A percentile compares a stretch with the other conserved stretches of the same genome.
Conservation (phyloP, 495 filamentous ascomycete species). For the Letharia lupina region DNA sequence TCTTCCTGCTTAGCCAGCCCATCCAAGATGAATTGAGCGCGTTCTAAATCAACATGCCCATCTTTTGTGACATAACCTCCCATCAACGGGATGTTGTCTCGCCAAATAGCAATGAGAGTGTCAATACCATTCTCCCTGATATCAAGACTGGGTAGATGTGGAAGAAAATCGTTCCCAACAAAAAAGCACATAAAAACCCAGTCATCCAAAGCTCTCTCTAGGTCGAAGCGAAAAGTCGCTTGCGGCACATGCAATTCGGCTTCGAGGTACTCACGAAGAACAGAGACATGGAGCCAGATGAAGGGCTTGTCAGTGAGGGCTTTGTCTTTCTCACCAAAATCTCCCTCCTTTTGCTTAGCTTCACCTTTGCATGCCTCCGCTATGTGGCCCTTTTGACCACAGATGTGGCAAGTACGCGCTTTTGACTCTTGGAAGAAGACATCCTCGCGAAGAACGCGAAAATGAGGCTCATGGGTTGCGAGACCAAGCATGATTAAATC, state of each 20-base stretch:
- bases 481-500: slow-evolving; percentile 99
- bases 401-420: slow-evolving; percentile 70
- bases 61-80: slow-evolving; percentile 93
- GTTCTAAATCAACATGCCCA: slow-evolving; percentile 78
- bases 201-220: slow-evolving; percentile 95
- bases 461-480: slow-evolving; percentile 94
- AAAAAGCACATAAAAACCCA: slow-evolving; percentile 99
- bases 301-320: slow-evolving; percentile 70
- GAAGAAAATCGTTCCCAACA: slow-evolving; percentile 97
- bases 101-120: slow-evolving; percentile 90
- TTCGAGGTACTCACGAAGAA: slow-evolving; percentile 88
- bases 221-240: slow-evolving; percentile 73
- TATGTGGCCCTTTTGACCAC: slow-evolving; percentile 84
- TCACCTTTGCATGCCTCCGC: slow-evolving; percentile 74
- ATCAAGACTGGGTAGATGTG: slow-evolving; percentile 90
- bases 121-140: slow-evolving; percentile 97
- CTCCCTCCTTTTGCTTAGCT: slow-evolving; percentile 73
- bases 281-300: slow-evolving; percentile 93
- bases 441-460: slow-evolving; percentile 93
- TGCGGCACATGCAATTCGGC: slow-evolving; percentile 76
- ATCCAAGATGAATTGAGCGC: slow-evolving; percentile 79
- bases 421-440: slow-evolving; percentile 87
- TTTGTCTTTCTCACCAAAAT: slow-evolving; percentile 77
- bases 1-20: slow-evolving; percentile 93
- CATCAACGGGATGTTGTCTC: slow-evolving; percentile 84